Conservation (phyloP, 75 land plant species). For the Cupressus sempervirens region DNA sequence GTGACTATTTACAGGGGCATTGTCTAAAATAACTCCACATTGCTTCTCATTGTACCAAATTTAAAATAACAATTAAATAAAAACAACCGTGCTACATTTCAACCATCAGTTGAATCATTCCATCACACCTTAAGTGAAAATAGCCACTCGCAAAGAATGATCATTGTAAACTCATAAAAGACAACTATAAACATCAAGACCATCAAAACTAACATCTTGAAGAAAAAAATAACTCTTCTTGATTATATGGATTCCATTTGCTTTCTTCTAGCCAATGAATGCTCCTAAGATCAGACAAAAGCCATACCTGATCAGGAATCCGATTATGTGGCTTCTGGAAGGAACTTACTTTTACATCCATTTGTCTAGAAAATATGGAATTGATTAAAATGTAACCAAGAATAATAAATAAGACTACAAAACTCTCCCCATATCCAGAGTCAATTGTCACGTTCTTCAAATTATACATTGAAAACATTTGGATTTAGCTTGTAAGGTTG, state of each 20-base stretch:
- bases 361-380: not conserved
- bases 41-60: no score
- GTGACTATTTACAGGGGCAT: no score
- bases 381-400: not conserved
- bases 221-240: not conserved
- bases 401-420: not conserved
- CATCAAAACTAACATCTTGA: not conserved
- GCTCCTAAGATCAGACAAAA: not conserved
- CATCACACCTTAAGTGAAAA: not conserved
- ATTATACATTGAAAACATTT: not conserved
- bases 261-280: not conserved
- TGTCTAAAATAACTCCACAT: no score
- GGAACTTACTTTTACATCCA: not conserved
- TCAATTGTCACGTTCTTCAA: not conserved
- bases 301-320: not conserved
- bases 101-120: not conserved
- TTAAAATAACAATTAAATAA: no score
- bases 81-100: not conserved
- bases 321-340: not conserved
- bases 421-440: not conserved
- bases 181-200: not conserved
- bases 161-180: not conserved
- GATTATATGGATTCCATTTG: conserved; percentile 1
- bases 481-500: conserved; percentile 14
- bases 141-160: not conserved